A percentile compares a stretch with the other conserved stretches of the same genome.
Conservation (phyloP, 2,329 filamentous ascomycete species). For the Fusarium udum region DNA sequence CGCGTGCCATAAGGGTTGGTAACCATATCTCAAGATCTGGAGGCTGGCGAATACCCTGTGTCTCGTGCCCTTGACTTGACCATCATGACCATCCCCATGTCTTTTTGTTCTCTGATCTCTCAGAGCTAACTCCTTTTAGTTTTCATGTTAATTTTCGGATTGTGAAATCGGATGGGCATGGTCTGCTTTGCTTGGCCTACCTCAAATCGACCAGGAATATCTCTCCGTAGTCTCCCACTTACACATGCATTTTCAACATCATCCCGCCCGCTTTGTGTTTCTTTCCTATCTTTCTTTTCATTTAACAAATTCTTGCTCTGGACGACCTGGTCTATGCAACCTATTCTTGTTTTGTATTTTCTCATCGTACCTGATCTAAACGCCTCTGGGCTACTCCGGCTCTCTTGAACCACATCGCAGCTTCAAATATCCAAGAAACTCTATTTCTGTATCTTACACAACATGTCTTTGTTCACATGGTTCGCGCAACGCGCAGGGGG, state of each 20-base stretch:
- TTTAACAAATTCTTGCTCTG: not conserved
- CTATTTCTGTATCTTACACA: not conserved
- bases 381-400: conserved; percentile 1
- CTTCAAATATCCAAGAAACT: not conserved
- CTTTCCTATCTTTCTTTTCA: not conserved
- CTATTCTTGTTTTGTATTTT: not conserved
- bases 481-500: conserved; percentile 63
- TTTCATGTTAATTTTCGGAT: not conserved
- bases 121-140: not conserved
- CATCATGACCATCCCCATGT: not conserved
- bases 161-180: not conserved
- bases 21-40: not conserved
- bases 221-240: conserved; percentile 1
- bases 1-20: conserved; percentile 11
- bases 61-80: not conserved
- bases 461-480: conserved; percentile 66
- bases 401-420: not conserved
- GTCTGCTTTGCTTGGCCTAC: not conserved
- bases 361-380: not conserved
- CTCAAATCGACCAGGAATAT: not conserved
- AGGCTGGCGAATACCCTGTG: conserved; percentile 2
- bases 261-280: not conserved
- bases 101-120: not conserved
- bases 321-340: not conserved
- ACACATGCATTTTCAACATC: not conserved